Evolutionary conservation across 441 rosid species (phyloP).

Genomic region (Erysimum cheiri): DNA sequence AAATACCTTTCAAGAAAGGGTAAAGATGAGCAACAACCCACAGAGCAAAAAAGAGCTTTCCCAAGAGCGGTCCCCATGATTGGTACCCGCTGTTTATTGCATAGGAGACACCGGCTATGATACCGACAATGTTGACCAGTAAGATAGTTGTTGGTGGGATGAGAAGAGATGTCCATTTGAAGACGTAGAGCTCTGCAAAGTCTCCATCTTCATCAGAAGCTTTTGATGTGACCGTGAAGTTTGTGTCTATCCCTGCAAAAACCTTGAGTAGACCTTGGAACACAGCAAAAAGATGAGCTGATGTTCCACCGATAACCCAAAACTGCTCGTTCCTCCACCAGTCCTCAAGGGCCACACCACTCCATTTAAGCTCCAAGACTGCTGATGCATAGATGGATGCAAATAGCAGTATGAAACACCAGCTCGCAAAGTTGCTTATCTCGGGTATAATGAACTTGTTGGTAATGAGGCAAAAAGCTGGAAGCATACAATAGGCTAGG

Average conservation of each 20-base stretch:
- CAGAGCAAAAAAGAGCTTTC: conserved; percentile 88
- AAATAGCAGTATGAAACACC: conserved; percentile 83
- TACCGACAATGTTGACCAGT: conserved; percentile 77
- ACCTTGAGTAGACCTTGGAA: conserved; percentile 95
- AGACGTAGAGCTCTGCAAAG: conserved; percentile 86
- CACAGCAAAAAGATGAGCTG: conserved; percentile 94
- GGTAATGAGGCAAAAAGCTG: conserved; percentile 93
- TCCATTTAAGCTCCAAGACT: conserved; percentile 88
- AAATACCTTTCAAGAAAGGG: conserved; percentile 90
- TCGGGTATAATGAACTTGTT: conserved; percentile 90
- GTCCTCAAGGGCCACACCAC: conserved; percentile 85
- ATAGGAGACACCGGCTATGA: conserved; percentile 87
- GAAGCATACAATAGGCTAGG: conserved; percentile 85
- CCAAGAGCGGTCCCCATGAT: conserved; percentile 97
- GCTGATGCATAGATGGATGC: conserved; percentile 41
- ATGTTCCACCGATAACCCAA: conserved; percentile 98
- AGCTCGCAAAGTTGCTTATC: conserved; percentile 95
- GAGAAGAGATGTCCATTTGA: conserved; percentile 97
- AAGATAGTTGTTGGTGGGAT: conserved; percentile 93
- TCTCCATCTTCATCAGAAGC: conserved; percentile 93
- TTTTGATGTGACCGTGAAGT: conserved; percentile 95
- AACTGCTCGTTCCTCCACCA: conserved; percentile 99
- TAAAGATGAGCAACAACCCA: conserved; percentile 97
- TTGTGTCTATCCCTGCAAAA: conserved; percentile 92
- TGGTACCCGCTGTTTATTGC: conserved; percentile 95